phyloP scores from a whole-genome alignment of 345 rosid genomes.

The Aurinia saxatilis region DNA sequence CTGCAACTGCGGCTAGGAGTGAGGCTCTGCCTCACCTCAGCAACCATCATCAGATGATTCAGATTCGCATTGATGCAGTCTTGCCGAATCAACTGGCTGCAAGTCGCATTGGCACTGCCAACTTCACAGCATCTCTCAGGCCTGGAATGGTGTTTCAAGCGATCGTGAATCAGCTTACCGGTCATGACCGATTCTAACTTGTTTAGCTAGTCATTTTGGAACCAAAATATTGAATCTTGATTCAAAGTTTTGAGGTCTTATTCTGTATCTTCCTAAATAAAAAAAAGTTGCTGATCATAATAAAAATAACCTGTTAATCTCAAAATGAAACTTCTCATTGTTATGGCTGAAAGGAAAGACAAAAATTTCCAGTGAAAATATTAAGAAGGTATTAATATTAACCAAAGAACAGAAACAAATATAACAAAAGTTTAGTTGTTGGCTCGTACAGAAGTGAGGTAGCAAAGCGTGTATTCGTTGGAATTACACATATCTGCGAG shows the following conservation, averaged over 20 bases:
- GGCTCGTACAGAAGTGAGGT: no score
- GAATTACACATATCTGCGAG: constrained; percentile 85
- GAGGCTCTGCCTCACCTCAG: neutral
- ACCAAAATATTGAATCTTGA: neutral
- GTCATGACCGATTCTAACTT: neutral
- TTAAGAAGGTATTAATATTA: no score
- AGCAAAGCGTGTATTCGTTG: constrained; percentile 82
- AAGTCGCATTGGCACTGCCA: neutral
- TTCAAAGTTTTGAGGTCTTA: neutral
- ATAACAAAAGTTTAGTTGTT: no score
- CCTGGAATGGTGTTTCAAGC: neutral
- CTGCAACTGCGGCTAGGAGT: neutral
- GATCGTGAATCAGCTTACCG: neutral
- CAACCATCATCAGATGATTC: neutral
- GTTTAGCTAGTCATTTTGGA: neutral
- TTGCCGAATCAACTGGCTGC: neutral
- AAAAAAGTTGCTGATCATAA: neutral
- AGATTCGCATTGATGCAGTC: neutral
- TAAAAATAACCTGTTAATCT: neutral
- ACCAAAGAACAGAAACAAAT: no score
- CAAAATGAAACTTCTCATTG: neutral
- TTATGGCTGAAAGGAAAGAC: neutral
- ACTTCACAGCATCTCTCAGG: neutral
- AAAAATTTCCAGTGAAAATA: neutral
- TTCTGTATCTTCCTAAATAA: neutral